A percentile compares a stretch with the other conserved stretches of the same genome.
Conservation (phyloP, 345 rosid genomes). For the Populus deltoides region DNA sequence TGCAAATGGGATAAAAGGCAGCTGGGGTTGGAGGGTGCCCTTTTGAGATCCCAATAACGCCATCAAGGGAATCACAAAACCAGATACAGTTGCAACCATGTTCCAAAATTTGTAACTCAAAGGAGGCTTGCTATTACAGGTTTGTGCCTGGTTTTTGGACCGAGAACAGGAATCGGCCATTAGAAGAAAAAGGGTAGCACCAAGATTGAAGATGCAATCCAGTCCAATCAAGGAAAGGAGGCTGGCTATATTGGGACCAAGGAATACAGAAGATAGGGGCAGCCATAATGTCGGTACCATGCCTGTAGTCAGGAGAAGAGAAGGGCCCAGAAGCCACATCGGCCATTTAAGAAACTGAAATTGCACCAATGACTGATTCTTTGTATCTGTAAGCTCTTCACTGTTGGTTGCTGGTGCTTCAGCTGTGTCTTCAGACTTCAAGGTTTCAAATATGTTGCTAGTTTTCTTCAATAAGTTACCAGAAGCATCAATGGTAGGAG, state of each 20-base stretch:
- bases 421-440: slow-evolving; percentile 33
- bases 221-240: slow-evolving; percentile 82
- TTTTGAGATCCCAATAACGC: slow-evolving; percentile 57
- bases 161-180: slow-evolving; percentile 86
- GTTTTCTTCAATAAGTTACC: slow-evolving; percentile 45
- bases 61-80: slow-evolving; percentile 55
- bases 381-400: slow-evolving; percentile 25
- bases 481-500: slow-evolving; percentile 44
- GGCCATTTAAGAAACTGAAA: slow-evolving; percentile 79
- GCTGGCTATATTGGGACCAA: slow-evolving; percentile 85
- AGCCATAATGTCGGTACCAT: slow-evolving; percentile 92
- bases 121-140: slow-evolving; percentile 64
- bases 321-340: slow-evolving; percentile 84
- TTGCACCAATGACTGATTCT: slow-evolving; percentile 19
- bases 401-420: slow-evolving; percentile 31
- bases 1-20: slow-evolving; percentile 56
- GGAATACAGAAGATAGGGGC: slow-evolving; percentile 74
- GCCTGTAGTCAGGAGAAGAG: slow-evolving; percentile 74
- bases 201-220: slow-evolving; percentile 85
- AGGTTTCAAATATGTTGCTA: slow-evolving; percentile 51
- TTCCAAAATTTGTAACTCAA: slow-evolving; percentile 81
- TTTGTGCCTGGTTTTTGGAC: slow-evolving; percentile 37
- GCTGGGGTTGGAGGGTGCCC: slow-evolving; percentile 66
- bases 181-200: slow-evolving; percentile 73
- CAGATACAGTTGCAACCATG: slow-evolving; percentile 52